Conservation (phyloP, 2,329 filamentous ascomycete genomes). For the Microsporum ferrugineum region DNA sequence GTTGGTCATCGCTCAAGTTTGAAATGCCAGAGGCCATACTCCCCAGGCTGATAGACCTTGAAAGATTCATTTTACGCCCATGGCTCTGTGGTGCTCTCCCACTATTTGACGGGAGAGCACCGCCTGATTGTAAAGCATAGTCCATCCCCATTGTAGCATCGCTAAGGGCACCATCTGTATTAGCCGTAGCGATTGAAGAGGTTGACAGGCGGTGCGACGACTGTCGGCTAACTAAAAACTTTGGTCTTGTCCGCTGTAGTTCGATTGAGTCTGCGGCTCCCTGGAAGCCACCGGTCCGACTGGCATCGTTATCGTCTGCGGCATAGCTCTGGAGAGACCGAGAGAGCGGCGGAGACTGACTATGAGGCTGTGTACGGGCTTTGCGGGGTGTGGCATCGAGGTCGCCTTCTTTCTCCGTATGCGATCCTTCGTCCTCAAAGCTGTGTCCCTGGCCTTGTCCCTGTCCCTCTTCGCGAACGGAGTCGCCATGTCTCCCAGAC, state of each 20-base stretch:
- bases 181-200: slow-evolving; percentile 44
- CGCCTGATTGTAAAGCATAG: slow-evolving; percentile 71
- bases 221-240: slow-evolving; percentile 45
- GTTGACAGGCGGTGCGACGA: slow-evolving; percentile 48
- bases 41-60: slow-evolving; percentile 71
- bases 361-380: neutral
- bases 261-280: slow-evolving; percentile 15
- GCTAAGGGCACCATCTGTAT: slow-evolving; percentile 52
- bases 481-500: neutral
- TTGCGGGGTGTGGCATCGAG: slow-evolving; percentile 12
- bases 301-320: slow-evolving; percentile 13
- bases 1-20: slow-evolving; percentile 40
- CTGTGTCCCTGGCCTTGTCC: neutral
- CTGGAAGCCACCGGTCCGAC: slow-evolving; percentile 17
- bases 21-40: slow-evolving; percentile 72
- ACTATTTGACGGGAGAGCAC: slow-evolving; percentile 48
- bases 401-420: slow-evolving; percentile 6
- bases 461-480: neutral
- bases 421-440: neutral
- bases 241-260: slow-evolving; percentile 39
- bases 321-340: neutral
- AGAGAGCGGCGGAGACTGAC: slow-evolving; percentile 4
- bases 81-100: slow-evolving; percentile 19
- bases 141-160: slow-evolving; percentile 67
- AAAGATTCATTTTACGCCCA: slow-evolving; percentile 43